phyloP scores from a whole-genome alignment of 2,329 filamentous ascomycete species.

The Diaporthe helianthi region DNA sequence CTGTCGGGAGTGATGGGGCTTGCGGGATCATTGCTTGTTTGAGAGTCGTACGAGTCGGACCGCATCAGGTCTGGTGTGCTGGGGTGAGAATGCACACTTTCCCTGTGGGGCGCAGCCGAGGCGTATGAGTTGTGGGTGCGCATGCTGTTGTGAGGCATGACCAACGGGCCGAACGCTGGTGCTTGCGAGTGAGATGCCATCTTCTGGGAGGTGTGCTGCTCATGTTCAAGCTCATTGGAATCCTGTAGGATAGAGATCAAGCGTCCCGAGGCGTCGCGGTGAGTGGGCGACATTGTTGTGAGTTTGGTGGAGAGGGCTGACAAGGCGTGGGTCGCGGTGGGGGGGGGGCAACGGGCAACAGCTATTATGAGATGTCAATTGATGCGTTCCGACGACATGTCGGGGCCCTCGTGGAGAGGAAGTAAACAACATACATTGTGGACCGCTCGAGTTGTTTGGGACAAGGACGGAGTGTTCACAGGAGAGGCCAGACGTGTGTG shows the following conservation, averaged over 20 bases:
- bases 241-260: slow-evolving; percentile 32
- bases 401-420: background rate
- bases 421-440: background rate
- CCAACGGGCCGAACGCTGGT: background rate
- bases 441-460: background rate
- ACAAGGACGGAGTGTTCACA: background rate
- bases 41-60: slow-evolving; percentile 68
- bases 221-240: slow-evolving; percentile 14
- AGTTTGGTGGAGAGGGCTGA: background rate
- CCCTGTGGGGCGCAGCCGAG: background rate
- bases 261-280: slow-evolving; percentile 30
- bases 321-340: background rate
- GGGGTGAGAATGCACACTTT: slow-evolving; percentile 49
- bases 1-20: slow-evolving; percentile 64
- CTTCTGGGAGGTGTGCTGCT: slow-evolving; percentile 16
- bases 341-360: background rate
- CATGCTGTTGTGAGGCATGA: slow-evolving; percentile 7
- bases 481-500: background rate
- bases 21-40: slow-evolving; percentile 59
- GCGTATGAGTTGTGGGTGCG: slow-evolving; percentile 17
- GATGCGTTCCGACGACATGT: background rate
- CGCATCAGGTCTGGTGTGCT: slow-evolving; percentile 65
- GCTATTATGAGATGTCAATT: slow-evolving; percentile 2
- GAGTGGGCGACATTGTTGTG: slow-evolving; percentile 25
- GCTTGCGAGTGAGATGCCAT: background rate